Conservation (phyloP, 2,329 filamentous ascomycete species). For the Alternaria infectoria region DNA sequence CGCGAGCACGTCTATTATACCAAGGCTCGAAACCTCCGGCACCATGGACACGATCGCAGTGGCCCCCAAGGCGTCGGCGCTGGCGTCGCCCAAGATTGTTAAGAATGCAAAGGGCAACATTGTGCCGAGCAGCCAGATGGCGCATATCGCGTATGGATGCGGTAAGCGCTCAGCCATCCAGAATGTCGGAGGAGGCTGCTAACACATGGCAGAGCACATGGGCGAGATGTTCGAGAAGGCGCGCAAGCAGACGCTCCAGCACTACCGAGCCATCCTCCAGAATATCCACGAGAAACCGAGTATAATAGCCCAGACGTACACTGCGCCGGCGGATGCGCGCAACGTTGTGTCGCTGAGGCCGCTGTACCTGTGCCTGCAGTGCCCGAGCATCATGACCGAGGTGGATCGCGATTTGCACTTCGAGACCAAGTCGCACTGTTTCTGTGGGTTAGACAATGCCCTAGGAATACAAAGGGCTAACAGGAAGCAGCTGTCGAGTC, state of each 20-base stretch:
- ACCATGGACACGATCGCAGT: constrained; percentile 50
- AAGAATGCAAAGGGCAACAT: constrained; percentile 52
- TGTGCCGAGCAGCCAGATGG: constrained; percentile 48
- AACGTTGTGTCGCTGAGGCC: constrained; percentile 59
- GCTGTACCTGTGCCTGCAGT: constrained; percentile 69
- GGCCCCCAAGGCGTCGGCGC: constrained; percentile 48
- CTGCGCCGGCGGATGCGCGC: constrained; percentile 57
- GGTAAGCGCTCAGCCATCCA: constrained; percentile 34
- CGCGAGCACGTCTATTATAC: not conserved
- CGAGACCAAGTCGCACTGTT: constrained; percentile 71
- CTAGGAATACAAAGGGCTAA: constrained; percentile 17
- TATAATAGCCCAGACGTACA: constrained; percentile 70
- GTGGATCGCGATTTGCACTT: constrained; percentile 72
- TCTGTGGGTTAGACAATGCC: constrained; percentile 61
- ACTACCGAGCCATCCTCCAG: constrained; percentile 75
- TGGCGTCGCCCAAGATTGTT: constrained; percentile 52
- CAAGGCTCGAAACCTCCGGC: constrained; percentile 12
- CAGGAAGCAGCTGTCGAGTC: constrained; percentile 74
- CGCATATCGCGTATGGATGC: constrained; percentile 52
- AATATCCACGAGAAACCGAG: constrained; percentile 72
- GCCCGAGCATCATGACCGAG: constrained; percentile 70
- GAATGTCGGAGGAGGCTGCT: constrained; percentile 14
- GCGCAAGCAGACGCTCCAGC: constrained; percentile 71
- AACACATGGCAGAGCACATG: constrained; percentile 67
- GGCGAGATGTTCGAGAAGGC: constrained; percentile 71